Base-by-base conservation (phyloP, 441 rosid genomes). In the Pelargonium australe region DNA sequence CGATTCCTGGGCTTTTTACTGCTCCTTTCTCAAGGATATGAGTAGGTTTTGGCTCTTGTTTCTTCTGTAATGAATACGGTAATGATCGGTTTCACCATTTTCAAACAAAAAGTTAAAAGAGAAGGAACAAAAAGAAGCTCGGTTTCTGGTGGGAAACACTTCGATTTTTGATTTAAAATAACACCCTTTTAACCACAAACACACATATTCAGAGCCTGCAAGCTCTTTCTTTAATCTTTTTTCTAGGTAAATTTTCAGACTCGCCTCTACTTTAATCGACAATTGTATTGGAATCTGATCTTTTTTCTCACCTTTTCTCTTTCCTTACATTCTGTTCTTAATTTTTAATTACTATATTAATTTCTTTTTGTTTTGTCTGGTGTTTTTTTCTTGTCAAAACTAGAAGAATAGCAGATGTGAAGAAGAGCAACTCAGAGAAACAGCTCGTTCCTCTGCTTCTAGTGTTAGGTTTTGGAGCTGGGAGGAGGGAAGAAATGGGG, bases 401-500 rank as follows among this genome's bases (percentile, higher is more conserved):
- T 66, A 14, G 64, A 68, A 31, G 37, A 63, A 67, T 66, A 47
- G 28, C n/a, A 40, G 10, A 58, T 28, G 72, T 72, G 64, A 72
- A 68, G 65, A 62, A 62, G 53, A 47, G 53, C 12, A n/a, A 17
- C 55, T 40, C 60, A 62, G 63, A 51, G 77, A 86, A 85, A 83
- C 88, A 82, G 72, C 92, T 89, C 81, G 83, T 86, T 83, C 23
- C 83, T 78, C 73, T 69, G 70, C 80, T 80, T 68, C 51, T 45
- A 57, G 62, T 65, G 40, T 69, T 41, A 3, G 72, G 57, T 57
- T 28, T 74, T 19, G 65, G 12, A 6, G 65, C 57, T 8, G 69
- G 57, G 45, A 41, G 47, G 57, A 53, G 16, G 60, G 51, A 45
- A 45, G 66, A 72, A 69, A 88, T 87, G 93, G 85, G 71, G 77